These are phyloP conservation scores for Podosphaera aphanis DNA, from an alignment of 2,329 filamentous ascomycete genomes.

Conservation along the genomic window DNA sequence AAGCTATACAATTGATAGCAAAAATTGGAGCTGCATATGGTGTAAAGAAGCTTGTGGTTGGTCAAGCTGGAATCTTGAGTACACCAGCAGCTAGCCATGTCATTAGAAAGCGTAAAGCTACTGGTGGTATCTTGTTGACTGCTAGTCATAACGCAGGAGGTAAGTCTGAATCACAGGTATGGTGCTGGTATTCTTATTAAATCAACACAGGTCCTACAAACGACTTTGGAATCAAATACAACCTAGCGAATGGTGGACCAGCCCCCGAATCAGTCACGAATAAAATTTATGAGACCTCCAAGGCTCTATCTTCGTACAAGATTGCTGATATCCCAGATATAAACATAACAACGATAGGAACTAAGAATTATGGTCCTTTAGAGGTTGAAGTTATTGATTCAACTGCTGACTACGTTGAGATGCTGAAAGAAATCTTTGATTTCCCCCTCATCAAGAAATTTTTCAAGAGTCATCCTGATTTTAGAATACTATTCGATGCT, in stretches of 20 bases:
- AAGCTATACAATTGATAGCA: conserved; percentile 87
- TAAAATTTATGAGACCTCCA: conserved; percentile 87
- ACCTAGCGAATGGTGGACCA: conserved; percentile 84
- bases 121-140: conserved; percentile 86
- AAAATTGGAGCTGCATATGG: conserved; percentile 94
- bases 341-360: conserved; percentile 63
- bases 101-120: conserved; percentile 84
- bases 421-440: conserved; percentile 98
- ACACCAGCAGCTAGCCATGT: conserved; percentile 90
- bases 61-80: conserved; percentile 86
- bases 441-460: conserved; percentile 91
- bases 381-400: conserved; percentile 94
- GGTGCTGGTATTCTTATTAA: not conserved
- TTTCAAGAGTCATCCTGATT: conserved; percentile 65
- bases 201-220: conserved; percentile 48
- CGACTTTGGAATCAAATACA: conserved; percentile 99
- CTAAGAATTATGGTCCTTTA: conserved; percentile 58
- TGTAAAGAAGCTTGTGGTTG: conserved; percentile 95
- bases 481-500: conserved; percentile 92
- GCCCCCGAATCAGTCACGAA: conserved; percentile 92
- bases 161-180: conserved; percentile 18
- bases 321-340: conserved; percentile 68
- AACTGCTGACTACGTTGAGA: conserved; percentile 70
- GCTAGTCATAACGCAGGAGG: conserved; percentile 97
- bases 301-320: conserved; percentile 79